A percentile compares a stretch with the other conserved stretches of the same genome.
phyloP scores from a whole-genome alignment of 2,329 filamentous ascomycete species.

The Triangularia verruculosa region DNA sequence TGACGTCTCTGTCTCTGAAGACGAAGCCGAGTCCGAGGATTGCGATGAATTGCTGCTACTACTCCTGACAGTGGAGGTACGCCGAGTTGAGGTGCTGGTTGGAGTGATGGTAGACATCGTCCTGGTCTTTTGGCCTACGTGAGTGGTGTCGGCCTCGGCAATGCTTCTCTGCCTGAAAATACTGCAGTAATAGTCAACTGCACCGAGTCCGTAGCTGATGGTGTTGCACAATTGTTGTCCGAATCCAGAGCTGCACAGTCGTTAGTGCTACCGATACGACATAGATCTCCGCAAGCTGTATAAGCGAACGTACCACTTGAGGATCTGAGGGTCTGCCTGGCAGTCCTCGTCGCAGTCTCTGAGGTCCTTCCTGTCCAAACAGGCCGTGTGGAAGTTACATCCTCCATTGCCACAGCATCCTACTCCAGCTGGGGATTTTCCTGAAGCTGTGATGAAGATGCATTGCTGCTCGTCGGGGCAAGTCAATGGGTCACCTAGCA shows the following conservation, averaged over 20 bases:
- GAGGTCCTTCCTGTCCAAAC: slow-evolving; percentile 39
- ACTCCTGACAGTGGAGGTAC: neutral
- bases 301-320: slow-evolving; percentile 45
- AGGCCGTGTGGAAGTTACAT: slow-evolving; percentile 39
- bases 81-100: neutral
- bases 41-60: slow-evolving; percentile 3
- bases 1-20: neutral
- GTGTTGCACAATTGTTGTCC: slow-evolving; percentile 46
- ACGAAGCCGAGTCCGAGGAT: neutral
- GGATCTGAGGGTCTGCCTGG: slow-evolving; percentile 38
- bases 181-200: slow-evolving; percentile 47
- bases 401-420: slow-evolving; percentile 40
- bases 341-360: slow-evolving; percentile 43
- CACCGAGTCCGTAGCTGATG: slow-evolving; percentile 31
- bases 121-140: slow-evolving; percentile 36
- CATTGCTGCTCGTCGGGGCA: slow-evolving; percentile 39
- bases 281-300: neutral
- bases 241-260: slow-evolving; percentile 29
- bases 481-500: slow-evolving; percentile 38
- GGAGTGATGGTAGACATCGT: slow-evolving; percentile 26
- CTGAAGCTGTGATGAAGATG: neutral
- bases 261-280: slow-evolving; percentile 20
- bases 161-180: slow-evolving; percentile 33
- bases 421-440: slow-evolving; percentile 34
- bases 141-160: slow-evolving; percentile 42